Conservation (phyloP, 176 grass and related monocot species). For the Ampelocalamus luodianensis region DNA sequence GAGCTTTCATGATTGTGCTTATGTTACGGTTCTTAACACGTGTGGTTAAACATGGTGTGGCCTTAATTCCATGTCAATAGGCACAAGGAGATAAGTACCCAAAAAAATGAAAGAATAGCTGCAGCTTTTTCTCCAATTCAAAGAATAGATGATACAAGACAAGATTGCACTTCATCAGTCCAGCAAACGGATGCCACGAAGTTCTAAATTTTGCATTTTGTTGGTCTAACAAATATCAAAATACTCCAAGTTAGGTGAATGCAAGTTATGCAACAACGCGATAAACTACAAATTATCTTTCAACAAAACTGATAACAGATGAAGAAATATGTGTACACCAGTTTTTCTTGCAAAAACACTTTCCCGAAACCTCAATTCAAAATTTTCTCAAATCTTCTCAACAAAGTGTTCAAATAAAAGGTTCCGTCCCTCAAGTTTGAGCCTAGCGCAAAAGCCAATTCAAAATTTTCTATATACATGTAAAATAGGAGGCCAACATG, state of each 20-base stretch:
- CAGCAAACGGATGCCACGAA: not conserved
- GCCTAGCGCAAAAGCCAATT: no score
- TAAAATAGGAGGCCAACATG: constrained; percentile 38
- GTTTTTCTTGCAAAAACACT: constrained; percentile 19
- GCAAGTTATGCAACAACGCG: no score
- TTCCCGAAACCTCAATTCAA: not conserved
- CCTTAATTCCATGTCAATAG: not conserved
- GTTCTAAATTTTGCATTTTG: not conserved
- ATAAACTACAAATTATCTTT: not conserved
- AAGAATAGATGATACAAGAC: not conserved
- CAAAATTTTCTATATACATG: constrained; percentile 3
- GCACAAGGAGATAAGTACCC: not conserved
- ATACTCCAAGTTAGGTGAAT: not conserved
- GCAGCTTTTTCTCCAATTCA: not conserved
- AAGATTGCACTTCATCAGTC: not conserved
- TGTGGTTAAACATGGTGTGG: not conserved
- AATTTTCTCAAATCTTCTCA: not conserved
- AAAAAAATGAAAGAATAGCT: not conserved
- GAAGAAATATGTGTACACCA: not conserved
- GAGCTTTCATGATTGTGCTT: not conserved
- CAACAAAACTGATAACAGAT: not conserved
- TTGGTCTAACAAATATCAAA: not conserved
- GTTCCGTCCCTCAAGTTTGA: no score
- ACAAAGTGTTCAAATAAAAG: not conserved
- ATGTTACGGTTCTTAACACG: not conserved